Base-by-base conservation (phyloP, 768 basidiomycete genomes). In the Boletus subparvulus region DNA sequence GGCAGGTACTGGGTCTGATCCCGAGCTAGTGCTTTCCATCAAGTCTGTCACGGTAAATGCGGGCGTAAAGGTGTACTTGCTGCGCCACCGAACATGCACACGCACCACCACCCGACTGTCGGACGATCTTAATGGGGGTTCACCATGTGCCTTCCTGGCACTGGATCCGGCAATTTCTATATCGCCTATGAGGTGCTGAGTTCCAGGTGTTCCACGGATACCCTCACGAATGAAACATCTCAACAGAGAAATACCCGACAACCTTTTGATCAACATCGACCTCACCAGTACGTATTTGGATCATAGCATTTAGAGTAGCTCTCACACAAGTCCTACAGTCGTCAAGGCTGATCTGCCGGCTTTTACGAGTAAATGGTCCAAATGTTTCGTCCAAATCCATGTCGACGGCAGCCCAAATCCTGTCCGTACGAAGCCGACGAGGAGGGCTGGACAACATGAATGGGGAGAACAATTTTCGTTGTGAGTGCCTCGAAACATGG, bases 1-100 rank as follows among this genome's bases (percentile, higher is more conserved):
- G 3, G 68, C 63, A 0, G 86, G 86, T 4, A 83, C 41, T 13
- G 41, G 67, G 43, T 80, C 60, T 17, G 47, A 50, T 47, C 19
- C 47, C 6, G 30, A 42, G 32, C 24, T 42, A 3, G 33, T 42
- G 4, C 45, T 35, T 12, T 49, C 41, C 60, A 58, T 52, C 32
- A 5, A 7, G 12, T 21, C 30, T 26, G 21, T 21, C 21, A 21
- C 21, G 21, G 19, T 4, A 17, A 21, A 32, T 45, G 16, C 9
- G 40, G 16, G 14, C 21, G 17, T 17, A 3, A 12, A 50, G 26
- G 35, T 41, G 1, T 35, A 30, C 28, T 30, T 6, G 35, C 26
- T 8, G 28, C 6, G 28, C 28, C 28, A 30, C 28, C 28, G 8
- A 5, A 8, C 6, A 9, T 30, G 28, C 5, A 30, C 28, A 30